These are phyloP conservation scores for Trichoderma sp. DNA, from an alignment of 2,329 filamentous ascomycete genomes.

Conservation along the genomic window DNA sequence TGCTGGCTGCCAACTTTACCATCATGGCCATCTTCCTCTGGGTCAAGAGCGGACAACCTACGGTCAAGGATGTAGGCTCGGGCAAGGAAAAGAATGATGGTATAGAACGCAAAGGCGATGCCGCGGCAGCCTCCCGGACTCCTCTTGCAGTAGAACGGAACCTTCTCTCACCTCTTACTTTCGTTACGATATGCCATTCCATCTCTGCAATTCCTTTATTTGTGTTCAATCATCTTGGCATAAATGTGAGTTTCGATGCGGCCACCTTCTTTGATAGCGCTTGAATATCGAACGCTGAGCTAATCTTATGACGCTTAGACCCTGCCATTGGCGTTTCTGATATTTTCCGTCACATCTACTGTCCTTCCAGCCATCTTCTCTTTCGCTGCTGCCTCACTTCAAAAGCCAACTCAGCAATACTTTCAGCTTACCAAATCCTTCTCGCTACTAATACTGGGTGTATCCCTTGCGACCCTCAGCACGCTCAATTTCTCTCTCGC, in stretches of 20 bases:
- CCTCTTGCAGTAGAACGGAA: constrained; percentile 47
- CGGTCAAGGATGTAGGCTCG: neutral
- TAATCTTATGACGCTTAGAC: constrained; percentile 35
- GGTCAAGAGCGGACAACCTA: constrained; percentile 75
- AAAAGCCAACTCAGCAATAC: constrained; percentile 66
- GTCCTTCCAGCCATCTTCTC: constrained; percentile 62
- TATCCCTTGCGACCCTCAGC: constrained; percentile 88
- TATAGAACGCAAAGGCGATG: neutral
- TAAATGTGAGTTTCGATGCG: constrained; percentile 56
- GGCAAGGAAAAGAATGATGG: constrained; percentile 21
- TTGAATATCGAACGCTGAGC: neutral
- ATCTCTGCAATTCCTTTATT: constrained; percentile 81
- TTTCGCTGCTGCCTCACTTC: constrained; percentile 54
- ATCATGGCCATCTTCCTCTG: constrained; percentile 95
- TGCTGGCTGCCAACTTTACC: constrained; percentile 90
- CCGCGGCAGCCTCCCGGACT: neutral
- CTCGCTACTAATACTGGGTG: constrained; percentile 87
- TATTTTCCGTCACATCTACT: constrained; percentile 60
- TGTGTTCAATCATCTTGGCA: constrained; percentile 76
- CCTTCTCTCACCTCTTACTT: constrained; percentile 71
- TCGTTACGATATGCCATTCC: constrained; percentile 75
- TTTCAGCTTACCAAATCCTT: constrained; percentile 84
- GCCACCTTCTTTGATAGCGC: neutral
- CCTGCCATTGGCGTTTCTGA: constrained; percentile 61
- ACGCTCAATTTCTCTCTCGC: constrained; percentile 95